Base-by-base conservation (phyloP, 2,329 filamentous ascomycete genomes). In the Aureobasidium sp. region DNA sequence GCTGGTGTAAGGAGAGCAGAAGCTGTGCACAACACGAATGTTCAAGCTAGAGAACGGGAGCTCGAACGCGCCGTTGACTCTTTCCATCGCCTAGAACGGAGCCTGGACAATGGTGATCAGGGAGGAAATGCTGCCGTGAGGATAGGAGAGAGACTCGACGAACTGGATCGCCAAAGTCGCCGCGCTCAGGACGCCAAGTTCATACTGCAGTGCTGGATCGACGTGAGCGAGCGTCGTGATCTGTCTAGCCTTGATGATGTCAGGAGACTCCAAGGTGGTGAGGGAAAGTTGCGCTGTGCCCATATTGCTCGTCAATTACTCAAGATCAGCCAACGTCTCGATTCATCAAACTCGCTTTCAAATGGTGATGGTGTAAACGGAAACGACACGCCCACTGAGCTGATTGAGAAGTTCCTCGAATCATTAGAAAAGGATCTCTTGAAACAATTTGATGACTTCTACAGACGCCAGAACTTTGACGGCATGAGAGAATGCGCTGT, bases 401-500 rank as follows among this genome's bases (percentile, higher is more conserved):
- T 95, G 17, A 88, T 99, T 60, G 94, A 99, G 74, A 96, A 96
- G 72, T 99, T 97, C 73, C 89, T 92, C 27, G 94, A 99, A 73
- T 92, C 89, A 0, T 76, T 99, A 61, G 94, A 99, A 74, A 95
- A 97, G 71, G 94, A 99, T 70, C 79, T 99, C 40, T 77, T 99
- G 63, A 90, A 92, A 72, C 93, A 96, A 69, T 99, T 99, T 75
- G 95, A 99, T 78, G 90, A 95, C 70, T 96, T 93, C 77, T 97
- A 97, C 73, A 83, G 92, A 64, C 86, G 88, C 67, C 91, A 95
- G 68, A 96, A 97, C 74, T 96, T 95, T 69, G 90, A 96, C 66
- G 92, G 95, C 68, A 99, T 99, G 95, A 87, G 90, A 76, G 94
- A 97, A 71, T 99, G 94, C 71, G 90, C 95, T 59, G 89, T 89